phyloP scores from a whole-genome alignment of 1,284 basidiomycete genomes.

The Fomitopsis betulina region DNA sequence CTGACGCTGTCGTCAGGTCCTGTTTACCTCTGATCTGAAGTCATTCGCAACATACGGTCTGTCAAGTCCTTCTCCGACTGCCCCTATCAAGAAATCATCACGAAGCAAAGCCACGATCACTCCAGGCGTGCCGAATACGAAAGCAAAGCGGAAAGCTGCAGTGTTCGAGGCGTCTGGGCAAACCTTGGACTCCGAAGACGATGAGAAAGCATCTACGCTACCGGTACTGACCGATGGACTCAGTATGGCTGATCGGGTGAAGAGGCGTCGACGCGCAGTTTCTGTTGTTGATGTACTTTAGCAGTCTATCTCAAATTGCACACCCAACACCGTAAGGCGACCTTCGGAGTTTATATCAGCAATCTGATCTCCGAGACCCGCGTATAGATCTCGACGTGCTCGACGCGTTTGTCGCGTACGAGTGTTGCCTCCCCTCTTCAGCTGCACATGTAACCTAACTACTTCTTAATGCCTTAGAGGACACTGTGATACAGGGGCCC shows the following conservation, averaged over 20 bases:
- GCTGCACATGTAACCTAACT: too few species aligned
- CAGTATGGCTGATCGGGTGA: constrained; percentile 31
- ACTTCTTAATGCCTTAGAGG: too few species aligned
- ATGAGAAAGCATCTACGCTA: constrained; percentile 3
- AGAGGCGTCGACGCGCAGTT: constrained; percentile 22
- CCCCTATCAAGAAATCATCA: constrained; percentile 7
- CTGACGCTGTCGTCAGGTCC: constrained; percentile 37
- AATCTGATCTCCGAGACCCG: too few species aligned
- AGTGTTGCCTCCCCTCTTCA: too few species aligned
- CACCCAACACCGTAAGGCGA: too few species aligned
- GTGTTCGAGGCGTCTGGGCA: background rate
- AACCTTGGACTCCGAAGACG: background rate
- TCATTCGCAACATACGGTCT: constrained; percentile 44
- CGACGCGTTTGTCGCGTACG: too few species aligned
- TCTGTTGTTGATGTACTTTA: background rate
- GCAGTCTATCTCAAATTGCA: too few species aligned
- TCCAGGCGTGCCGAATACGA: constrained; percentile 3
- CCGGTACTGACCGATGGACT: background rate
- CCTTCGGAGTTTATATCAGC: too few species aligned
- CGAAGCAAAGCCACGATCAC: constrained; percentile 6
- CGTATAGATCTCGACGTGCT: too few species aligned
- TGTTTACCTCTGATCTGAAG: constrained; percentile 52
- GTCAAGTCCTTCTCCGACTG: constrained; percentile 9
- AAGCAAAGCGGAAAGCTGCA: constrained; percentile 12
- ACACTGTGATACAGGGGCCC: too few species aligned